Evolutionary conservation across 257 asterid genomes (phyloP), one percentile per base, ranked within the genome.

Genomic region (Paulownia fortunei): DNA sequence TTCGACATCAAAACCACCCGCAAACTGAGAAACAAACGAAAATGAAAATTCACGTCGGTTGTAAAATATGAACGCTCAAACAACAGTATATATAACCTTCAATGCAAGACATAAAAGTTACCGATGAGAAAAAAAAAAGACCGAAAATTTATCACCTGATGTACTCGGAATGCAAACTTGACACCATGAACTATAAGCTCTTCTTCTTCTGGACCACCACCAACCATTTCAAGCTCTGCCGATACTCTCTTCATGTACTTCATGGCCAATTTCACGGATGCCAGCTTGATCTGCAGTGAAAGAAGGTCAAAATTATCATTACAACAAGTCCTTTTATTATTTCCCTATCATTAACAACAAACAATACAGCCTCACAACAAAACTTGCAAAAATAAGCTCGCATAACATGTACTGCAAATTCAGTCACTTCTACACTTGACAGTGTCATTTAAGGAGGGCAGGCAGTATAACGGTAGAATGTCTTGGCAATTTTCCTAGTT

Each of bases 1-100:
- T 11, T 94, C 97, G 34, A 83, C 82, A 55, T 94, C 94, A 76
- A 94, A 92, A 42, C 98, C 97, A 11, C 97, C 97, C 60, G 97
- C 97, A 89, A 92, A 90, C 98, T 92, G 88, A 47, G 59, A 2
- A 13, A 64, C 4, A 77, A 54, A 69, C 8, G 26, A 39, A 24
- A 55, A 74, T 6, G 26, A 16, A 65, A 26, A 63, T 32, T 49
- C 12, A 21, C 16, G 42, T 19, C 46, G 69, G 63, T 41, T n/a
- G 72, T 24, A 47, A 83, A 52, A 73, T 23, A 4, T 12, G 1
- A 30, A 36, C 34, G 1, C 13, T 6, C 62, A n/a, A n/a, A n/a
- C n/a, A n/a, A n/a, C n/a, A n/a, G n/a, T n/a, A n/a, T n/a, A n/a
- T n/a, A n/a, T n/a, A n/a, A n/a, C n/a, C n/a, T n/a, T n/a, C n/a